phyloP scores from a whole-genome alignment of 1,284 basidiomycete species.

The Paramarasmius palmivorus region DNA sequence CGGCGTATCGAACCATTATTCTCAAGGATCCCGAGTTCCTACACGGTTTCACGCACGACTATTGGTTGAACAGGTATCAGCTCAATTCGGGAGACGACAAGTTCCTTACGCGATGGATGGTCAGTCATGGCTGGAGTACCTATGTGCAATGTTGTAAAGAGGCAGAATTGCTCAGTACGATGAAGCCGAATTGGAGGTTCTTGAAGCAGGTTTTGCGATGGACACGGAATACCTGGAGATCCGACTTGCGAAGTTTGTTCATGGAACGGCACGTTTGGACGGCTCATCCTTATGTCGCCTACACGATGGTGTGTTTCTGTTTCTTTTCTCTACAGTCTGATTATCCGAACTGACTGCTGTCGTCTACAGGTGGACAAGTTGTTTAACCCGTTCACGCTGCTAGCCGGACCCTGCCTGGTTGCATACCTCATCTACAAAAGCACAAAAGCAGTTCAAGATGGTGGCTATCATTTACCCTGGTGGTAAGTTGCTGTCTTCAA shows the following conservation, averaged over 20 bases:
- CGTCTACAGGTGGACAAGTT: conserved; percentile 77
- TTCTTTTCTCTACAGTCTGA: neutral
- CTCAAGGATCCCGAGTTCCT: conserved; percentile 92
- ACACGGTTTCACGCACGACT: conserved; percentile 91
- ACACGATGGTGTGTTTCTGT: conserved; percentile 71
- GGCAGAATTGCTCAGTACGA: conserved; percentile 87
- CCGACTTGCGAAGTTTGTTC: conserved; percentile 85
- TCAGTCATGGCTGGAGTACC: conserved; percentile 90
- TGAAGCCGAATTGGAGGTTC: conserved; percentile 96
- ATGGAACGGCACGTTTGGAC: conserved; percentile 89
- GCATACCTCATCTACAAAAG: conserved; percentile 77
- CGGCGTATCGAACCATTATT: conserved; percentile 90
- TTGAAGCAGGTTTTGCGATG: conserved; percentile 90
- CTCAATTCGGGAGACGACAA: conserved; percentile 93
- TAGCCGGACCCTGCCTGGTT: conserved; percentile 81
- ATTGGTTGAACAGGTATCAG: conserved; percentile 90
- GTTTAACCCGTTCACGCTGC: conserved; percentile 86
- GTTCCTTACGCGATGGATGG: conserved; percentile 96
- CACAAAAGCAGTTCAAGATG: conserved; percentile 64
- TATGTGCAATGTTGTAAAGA: conserved; percentile 91
- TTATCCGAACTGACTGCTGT: neutral
- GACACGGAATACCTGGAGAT: conserved; percentile 93
- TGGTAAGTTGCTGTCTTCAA: conserved; percentile 58
- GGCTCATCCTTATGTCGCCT: conserved; percentile 86
- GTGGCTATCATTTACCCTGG: conserved; percentile 88